Evolutionary conservation across 805 yeast genomes (phyloP).

Genomic region (Kodamaea laetipori): DNA sequence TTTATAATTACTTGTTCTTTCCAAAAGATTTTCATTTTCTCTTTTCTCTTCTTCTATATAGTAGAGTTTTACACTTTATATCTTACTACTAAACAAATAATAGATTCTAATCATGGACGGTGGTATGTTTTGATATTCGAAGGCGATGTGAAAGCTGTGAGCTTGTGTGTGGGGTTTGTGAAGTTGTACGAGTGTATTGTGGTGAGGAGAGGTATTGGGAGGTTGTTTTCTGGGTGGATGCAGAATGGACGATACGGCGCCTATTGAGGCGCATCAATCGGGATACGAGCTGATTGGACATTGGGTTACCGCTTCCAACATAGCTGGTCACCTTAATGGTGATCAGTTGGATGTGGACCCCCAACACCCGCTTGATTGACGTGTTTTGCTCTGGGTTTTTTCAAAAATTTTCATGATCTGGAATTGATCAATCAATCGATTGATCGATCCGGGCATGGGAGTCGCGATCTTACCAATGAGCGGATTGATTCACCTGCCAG

Average conservation of each 20-base stretch:
- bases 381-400: background rate
- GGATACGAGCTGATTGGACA: too few species aligned
- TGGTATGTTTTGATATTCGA: constrained; percentile 45
- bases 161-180: too few species aligned
- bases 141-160: background rate
- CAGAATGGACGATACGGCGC: too few species aligned
- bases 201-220: too few species aligned
- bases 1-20: constrained; percentile 14
- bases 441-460: background rate
- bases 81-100: constrained; percentile 16
- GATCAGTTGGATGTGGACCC: too few species aligned
- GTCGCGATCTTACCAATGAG: too few species aligned
- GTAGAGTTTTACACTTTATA: constrained; percentile 19
- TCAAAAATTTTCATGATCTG: constrained; percentile 11
- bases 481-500: too few species aligned
- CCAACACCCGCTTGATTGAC: constrained; percentile 12
- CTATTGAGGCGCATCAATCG: too few species aligned
- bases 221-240: too few species aligned
- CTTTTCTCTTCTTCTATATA: constrained; percentile 23
- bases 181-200: too few species aligned
- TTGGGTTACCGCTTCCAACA: too few species aligned
- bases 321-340: too few species aligned
- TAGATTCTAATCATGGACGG: constrained; percentile 49
- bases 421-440: constrained; percentile 7
- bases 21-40: constrained; percentile 20